Evolutionary conservation across 2,329 filamentous ascomycete species (phyloP).

Genomic region (Xylaria digitata): DNA sequence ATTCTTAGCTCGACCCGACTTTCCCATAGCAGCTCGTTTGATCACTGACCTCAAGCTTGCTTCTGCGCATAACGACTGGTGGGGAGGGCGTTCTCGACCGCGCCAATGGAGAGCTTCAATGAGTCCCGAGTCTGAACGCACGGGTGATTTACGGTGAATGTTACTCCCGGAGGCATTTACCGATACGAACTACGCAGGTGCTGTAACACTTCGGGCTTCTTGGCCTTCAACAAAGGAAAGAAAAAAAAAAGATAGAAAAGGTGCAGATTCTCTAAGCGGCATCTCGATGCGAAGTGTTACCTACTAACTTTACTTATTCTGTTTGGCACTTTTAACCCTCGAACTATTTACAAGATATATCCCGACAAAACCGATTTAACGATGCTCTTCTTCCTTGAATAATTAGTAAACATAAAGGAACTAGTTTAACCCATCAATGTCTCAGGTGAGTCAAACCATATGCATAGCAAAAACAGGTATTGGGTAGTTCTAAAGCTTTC

Average conservation of each 20-base stretch:
- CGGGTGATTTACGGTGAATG: conserved; percentile 21
- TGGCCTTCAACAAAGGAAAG: not conserved
- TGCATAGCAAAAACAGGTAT: too few species aligned
- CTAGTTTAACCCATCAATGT: too few species aligned
- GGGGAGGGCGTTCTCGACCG: conserved; percentile 17
- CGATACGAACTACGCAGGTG: conserved; percentile 31
- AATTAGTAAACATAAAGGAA: too few species aligned
- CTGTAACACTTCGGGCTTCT: conserved; percentile 21
- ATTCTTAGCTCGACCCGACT: conserved; percentile 13
- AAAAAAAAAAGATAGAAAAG: not conserved
- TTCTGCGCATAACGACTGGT: conserved; percentile 20
- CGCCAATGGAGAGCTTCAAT: conserved; percentile 23
- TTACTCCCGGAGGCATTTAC: conserved; percentile 12
- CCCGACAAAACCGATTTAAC: too few species aligned
- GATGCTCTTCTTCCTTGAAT: too few species aligned
- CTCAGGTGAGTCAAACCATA: too few species aligned
- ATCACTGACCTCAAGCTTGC: conserved; percentile 27
- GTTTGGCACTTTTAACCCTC: too few species aligned
- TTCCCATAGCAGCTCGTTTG: conserved; percentile 18
- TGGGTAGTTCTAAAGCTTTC: too few species aligned
- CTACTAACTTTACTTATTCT: not conserved
- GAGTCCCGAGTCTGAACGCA: conserved; percentile 21
- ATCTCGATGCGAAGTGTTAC: conserved; percentile 16
- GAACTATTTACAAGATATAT: too few species aligned
- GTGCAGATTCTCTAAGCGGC: conserved; percentile 1